Percentiles rank a stretch among this genome's conserved stretches.
Conservation (phyloP, 1,284 basidiomycete species). For the Ganoderma boninense region DNA sequence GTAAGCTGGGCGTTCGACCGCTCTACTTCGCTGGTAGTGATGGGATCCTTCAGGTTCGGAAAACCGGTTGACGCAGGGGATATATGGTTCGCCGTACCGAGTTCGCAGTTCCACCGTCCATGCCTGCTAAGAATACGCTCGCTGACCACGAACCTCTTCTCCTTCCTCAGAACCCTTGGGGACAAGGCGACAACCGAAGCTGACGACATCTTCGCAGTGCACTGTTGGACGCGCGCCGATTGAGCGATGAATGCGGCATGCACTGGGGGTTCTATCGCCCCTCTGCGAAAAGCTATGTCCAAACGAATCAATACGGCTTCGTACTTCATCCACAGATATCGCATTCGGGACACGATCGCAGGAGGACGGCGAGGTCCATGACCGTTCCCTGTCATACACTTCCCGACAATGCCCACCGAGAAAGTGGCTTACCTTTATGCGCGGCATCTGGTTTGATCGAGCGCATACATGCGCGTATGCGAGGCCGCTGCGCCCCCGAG, state of each 20-base stretch:
- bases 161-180: background rate
- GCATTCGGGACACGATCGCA: background rate
- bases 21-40: background rate
- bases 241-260: background rate
- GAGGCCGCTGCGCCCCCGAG: slow-evolving; percentile 10
- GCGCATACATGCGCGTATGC: slow-evolving; percentile 40
- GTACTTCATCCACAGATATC: background rate
- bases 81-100: background rate
- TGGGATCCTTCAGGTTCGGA: background rate
- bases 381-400: slow-evolving; percentile 65
- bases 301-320: background rate
- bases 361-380: slow-evolving; percentile 40
- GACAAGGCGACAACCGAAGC: background rate
- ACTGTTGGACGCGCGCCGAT: background rate
- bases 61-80: background rate
- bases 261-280: slow-evolving; percentile 4
- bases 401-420: slow-evolving; percentile 66
- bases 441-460: slow-evolving; percentile 45
- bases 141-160: background rate
- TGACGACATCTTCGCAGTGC: background rate
- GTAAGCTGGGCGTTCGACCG: background rate
- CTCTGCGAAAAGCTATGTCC: background rate
- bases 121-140: background rate
- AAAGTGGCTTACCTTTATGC: slow-evolving; percentile 49
- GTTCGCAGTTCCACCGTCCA: background rate